Percentiles rank a stretch among this genome's conserved stretches.
Evolutionary conservation across 148 eudicot genomes (phyloP).

Genomic region (Rhododendron ferrugineum): DNA sequence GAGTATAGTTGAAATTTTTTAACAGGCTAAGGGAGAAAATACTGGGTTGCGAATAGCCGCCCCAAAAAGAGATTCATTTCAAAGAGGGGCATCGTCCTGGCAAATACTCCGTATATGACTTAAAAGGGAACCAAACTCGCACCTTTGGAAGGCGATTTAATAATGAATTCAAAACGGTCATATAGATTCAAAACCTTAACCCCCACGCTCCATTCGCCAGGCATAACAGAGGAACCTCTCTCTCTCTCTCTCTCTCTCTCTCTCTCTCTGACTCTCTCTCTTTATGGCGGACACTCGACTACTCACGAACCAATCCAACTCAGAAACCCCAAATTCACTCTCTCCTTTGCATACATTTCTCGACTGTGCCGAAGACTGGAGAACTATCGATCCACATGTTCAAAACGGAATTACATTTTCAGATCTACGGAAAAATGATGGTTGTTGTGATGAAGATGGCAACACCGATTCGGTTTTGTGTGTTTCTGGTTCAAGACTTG

Average conservation of each 20-base stretch:
- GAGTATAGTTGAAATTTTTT: too few relatives aligned
- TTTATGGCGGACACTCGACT: not conserved
- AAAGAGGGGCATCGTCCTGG: too few relatives aligned
- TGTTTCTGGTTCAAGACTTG: conserved; percentile 36
- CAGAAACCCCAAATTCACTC: conserved; percentile 32
- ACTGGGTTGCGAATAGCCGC: too few relatives aligned
- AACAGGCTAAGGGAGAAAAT: too few relatives aligned
- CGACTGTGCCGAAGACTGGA: conserved; percentile 14
- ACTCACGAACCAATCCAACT: not conserved
- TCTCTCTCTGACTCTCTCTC: conserved; percentile 6
- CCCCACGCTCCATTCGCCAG: not conserved
- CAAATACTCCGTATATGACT: too few relatives aligned
- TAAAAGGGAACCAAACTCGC: too few relatives aligned
- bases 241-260: conserved; percentile 18
- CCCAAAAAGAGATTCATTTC: too few relatives aligned
- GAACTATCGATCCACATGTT: not conserved
- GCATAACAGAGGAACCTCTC: not conserved
- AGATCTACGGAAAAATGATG: not conserved
- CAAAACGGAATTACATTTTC: not conserved
- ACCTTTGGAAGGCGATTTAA: too few relatives aligned
- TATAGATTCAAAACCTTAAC: not conserved
- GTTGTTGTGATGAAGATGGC: conserved; percentile 19
- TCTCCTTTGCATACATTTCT: conserved; percentile 13
- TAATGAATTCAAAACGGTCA: not conserved
- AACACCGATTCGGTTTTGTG: conserved; percentile 32